phyloP scores from a whole-genome alignment of 2,329 filamentous ascomycete species.

The Paraphaeosphaeria minitans region DNA sequence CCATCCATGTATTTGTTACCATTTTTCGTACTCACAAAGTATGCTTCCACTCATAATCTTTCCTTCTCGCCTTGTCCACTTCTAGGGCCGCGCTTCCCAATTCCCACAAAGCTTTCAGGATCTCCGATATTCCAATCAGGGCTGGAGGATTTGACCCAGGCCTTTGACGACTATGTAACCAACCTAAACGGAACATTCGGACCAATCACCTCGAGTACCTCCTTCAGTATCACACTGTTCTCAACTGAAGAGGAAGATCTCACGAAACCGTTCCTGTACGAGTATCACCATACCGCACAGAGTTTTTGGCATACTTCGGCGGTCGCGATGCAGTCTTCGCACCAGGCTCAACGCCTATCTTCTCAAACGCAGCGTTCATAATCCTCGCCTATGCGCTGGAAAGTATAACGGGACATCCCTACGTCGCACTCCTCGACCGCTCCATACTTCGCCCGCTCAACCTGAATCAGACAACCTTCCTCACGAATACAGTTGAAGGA shows the following conservation, averaged over 20 bases:
- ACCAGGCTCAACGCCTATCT: slow-evolving; percentile 53
- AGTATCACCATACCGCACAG: slow-evolving; percentile 22
- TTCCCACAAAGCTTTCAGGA: slow-evolving; percentile 8
- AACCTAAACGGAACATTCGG: slow-evolving; percentile 17
- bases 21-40: neutral
- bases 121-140: slow-evolving; percentile 16
- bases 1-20: neutral
- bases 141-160: slow-evolving; percentile 16
- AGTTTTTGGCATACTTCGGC: slow-evolving; percentile 12
- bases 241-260: slow-evolving; percentile 16
- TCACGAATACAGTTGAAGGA: slow-evolving; percentile 12
- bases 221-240: slow-evolving; percentile 21
- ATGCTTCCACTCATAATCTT: neutral
- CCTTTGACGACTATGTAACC: slow-evolving; percentile 17
- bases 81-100: slow-evolving; percentile 23
- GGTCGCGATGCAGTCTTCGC: slow-evolving; percentile 45
- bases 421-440: slow-evolving; percentile 47
- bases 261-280: slow-evolving; percentile 13
- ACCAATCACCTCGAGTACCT: slow-evolving; percentile 14
- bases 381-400: slow-evolving; percentile 55
- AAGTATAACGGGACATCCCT: slow-evolving; percentile 48
- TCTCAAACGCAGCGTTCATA: slow-evolving; percentile 56
- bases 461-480: slow-evolving; percentile 50
- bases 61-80: slow-evolving; percentile 20
- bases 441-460: slow-evolving; percentile 51